Percentiles rank a stretch among this genome's conserved stretches.
phyloP scores from a whole-genome alignment of 441 rosid genomes.

The Eruca vesicaria region DNA sequence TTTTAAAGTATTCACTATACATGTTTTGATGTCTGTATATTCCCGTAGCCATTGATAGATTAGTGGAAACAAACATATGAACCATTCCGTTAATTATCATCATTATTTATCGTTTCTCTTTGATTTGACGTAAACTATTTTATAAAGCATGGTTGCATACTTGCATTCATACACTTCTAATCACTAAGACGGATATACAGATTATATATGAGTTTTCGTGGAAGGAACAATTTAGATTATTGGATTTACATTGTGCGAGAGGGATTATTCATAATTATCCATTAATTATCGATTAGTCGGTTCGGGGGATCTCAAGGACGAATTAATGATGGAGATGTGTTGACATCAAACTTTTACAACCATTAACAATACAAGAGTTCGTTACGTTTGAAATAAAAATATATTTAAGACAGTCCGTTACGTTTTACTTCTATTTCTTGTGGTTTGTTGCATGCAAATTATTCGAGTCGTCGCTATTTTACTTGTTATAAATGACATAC shows the following conservation, averaged over 20 bases:
- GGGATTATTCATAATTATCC: neutral
- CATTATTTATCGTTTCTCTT: neutral
- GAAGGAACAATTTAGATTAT: neutral
- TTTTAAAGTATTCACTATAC: neutral
- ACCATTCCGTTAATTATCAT: neutral
- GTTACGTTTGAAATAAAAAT: neutral
- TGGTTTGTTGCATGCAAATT: neutral
- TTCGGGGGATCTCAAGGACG: neutral
- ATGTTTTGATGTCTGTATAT: neutral
- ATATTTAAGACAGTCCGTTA: neutral
- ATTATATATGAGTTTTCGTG: neutral
- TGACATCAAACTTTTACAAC: slow-evolving; percentile 18
- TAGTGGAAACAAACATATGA: neutral
- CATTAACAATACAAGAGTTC: slow-evolving; percentile 8
- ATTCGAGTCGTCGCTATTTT: slow-evolving; percentile 5
- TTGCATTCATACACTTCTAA: neutral
- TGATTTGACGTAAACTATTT: neutral
- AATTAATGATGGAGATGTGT: slow-evolving; percentile 19
- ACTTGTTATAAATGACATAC: slow-evolving; percentile 11
- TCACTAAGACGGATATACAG: neutral
- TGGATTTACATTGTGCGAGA: neutral
- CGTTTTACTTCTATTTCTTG: neutral
- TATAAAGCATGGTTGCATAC: neutral
- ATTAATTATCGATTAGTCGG: neutral
- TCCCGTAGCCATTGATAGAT: neutral